Base-by-base conservation (phyloP, 768 basidiomycete genomes). In the Paxillus rubicundulus region DNA sequence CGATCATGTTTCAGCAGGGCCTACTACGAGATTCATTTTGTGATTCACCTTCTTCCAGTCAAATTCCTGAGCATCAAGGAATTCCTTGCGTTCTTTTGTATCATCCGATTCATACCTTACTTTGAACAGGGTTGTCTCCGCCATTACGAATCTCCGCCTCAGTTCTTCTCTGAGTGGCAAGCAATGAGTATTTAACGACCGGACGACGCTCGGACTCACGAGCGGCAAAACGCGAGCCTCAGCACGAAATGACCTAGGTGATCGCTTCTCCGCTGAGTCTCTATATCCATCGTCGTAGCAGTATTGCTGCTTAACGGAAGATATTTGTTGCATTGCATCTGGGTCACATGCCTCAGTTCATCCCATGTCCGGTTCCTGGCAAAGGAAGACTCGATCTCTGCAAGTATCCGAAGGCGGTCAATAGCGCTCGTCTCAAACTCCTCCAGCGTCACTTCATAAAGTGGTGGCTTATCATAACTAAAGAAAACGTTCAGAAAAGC, bases 361-460 rank as follows among this genome's bases (percentile, higher is more conserved):
- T 89, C 85, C 77, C 79, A 86, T n/a, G 86, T 68, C 38, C 90
- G 75, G 64, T 93, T 92, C 32, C 93, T 87, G 9, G 86, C 89
- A 55, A 84, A 82, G 4, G 89, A 92, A 2, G 94, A 86, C 64
- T 96, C 93, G 50, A 97, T 95, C 66, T 95, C 92, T 14, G 89
- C 87, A 16, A 97, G 80, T 16, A 97, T 78, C 24, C 92, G 84
- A 30, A 99, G 78, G 34, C 97, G 77, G 59, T 96, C 85, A 18
- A 99, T 77, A 1, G 97, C 97, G 65, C 80, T 90, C 3, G 79
- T 85, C 67, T 99, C 97, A 60, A 99, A 99, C 57, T 98, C 90
- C 67, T 98, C 97, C 16, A 98, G 76, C 1, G 93, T 93, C 17
- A 98, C 86, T 62, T 98, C 93, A 50, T 85, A 86, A 14, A 79